Conservation (phyloP, 495 filamentous ascomycete species). For the Penicillium canariense region DNA sequence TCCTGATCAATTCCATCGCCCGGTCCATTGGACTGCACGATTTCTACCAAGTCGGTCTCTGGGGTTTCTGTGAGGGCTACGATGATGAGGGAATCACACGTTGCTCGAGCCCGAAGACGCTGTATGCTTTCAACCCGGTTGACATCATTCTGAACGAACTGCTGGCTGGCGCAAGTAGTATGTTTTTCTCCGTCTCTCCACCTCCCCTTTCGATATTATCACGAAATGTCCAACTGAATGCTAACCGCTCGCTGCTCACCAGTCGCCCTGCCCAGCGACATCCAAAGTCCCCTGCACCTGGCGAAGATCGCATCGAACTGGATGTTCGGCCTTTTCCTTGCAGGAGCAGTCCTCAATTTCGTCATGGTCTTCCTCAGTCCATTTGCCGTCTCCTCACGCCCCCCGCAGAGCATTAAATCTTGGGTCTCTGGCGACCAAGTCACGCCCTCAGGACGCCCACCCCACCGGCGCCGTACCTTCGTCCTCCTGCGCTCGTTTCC, state of each 20-base stretch:
- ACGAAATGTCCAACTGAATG: not conserved
- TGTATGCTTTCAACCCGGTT: slow-evolving; percentile 92
- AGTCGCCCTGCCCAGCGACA: slow-evolving; percentile 74
- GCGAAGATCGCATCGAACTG: slow-evolving; percentile 75
- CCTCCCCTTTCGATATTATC: too few relatives aligned
- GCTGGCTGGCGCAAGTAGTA: slow-evolving; percentile 74
- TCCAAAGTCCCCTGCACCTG: slow-evolving; percentile 69
- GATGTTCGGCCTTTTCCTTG: slow-evolving; percentile 89
- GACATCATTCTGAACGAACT: slow-evolving; percentile 74
- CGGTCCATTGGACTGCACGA: slow-evolving; percentile 84
- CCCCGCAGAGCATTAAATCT: slow-evolving; percentile 39
- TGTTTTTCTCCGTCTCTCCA: slow-evolving; percentile 19
- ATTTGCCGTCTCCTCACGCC: slow-evolving; percentile 53
- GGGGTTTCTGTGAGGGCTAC: slow-evolving; percentile 89
- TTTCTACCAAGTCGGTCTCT: slow-evolving; percentile 90
- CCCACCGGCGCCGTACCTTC: slow-evolving; percentile 48
- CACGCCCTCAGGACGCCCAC: slow-evolving; percentile 16
- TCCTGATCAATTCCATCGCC: slow-evolving; percentile 84
- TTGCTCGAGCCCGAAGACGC: slow-evolving; percentile 63
- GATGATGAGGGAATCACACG: slow-evolving; percentile 64
- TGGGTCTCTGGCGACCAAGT: slow-evolving; percentile 17
- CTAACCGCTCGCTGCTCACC: slow-evolving; percentile 14
- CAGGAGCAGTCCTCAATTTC: slow-evolving; percentile 62
- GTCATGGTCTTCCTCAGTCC: slow-evolving; percentile 65
- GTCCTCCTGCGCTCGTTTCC: slow-evolving; percentile 47